These are phyloP conservation scores for Uronychia setigera DNA, from an alignment of 73 alveolate species.

Conservation along the genomic window DNA sequence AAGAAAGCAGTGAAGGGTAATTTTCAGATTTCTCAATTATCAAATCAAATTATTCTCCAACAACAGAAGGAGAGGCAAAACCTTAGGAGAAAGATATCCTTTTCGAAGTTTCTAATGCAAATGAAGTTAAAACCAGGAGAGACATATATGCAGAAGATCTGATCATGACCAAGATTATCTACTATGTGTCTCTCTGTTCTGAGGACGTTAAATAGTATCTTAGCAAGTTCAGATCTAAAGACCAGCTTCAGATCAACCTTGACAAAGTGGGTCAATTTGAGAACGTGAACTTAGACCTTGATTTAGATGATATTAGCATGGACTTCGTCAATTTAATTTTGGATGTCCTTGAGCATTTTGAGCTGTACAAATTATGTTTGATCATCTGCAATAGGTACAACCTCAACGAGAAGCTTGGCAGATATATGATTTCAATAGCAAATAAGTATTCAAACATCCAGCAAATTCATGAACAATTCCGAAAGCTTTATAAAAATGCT, in stretches of 20 bases:
- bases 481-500: conserved; percentile 11
- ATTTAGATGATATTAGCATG: conserved; percentile 78
- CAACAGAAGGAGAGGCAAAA: not conserved
- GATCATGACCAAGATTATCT: conserved; percentile 80
- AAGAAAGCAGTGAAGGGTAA: not conserved
- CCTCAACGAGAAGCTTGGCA: conserved; percentile 76
- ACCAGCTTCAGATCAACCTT: conserved; percentile 36
- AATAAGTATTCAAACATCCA: conserved; percentile 74
- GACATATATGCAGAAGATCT: conserved; percentile 87
- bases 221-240: conserved; percentile 64
- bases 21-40: not conserved
- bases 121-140: conserved; percentile 31
- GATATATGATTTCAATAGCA: conserved; percentile 77
- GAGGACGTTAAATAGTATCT: conserved; percentile 76
- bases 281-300: conserved; percentile 70
- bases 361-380: conserved; percentile 79
- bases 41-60: not conserved
- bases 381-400: conserved; percentile 90
- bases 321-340: conserved; percentile 73
- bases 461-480: conserved; percentile 34
- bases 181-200: conserved; percentile 82
- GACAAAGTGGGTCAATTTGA: conserved; percentile 26
- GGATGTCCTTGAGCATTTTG: conserved; percentile 87
- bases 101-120: not conserved
- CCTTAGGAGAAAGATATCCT: not conserved